phyloP scores from a whole-genome alignment of 805 yeast genomes.

The Saccharomycopsis guyanensis region DNA sequence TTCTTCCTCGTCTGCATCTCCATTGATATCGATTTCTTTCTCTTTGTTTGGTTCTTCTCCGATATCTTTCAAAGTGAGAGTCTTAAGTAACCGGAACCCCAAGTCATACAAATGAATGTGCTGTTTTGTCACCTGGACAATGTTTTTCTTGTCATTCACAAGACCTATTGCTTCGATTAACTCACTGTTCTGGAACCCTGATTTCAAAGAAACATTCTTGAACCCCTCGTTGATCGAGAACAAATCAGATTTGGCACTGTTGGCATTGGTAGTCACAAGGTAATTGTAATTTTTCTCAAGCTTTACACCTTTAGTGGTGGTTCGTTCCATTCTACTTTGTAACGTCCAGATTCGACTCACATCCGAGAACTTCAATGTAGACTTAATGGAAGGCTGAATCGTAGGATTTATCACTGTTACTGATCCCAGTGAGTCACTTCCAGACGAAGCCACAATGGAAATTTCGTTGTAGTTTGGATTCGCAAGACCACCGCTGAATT shows the following conservation, averaged over 20 bases:
- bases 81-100: conserved; percentile 36
- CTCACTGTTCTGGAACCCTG: conserved; percentile 18
- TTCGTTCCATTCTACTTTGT: conserved; percentile 5
- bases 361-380: conserved; percentile 64
- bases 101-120: conserved; percentile 57
- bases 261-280: conserved; percentile 64
- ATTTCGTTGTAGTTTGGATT: conserved; percentile 63
- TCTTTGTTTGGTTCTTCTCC: conserved; percentile 9
- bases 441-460: conserved; percentile 64
- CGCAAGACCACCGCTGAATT: conserved; percentile 49
- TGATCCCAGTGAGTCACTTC: conserved; percentile 47
- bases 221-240: conserved; percentile 45
- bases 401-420: conserved; percentile 60
- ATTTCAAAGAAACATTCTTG: conserved; percentile 8
- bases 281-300: conserved; percentile 41
- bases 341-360: conserved; percentile 74
- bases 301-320: conserved; percentile 24
- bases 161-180: conserved; percentile 34
- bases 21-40: conserved; percentile 20
- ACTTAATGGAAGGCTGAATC: conserved; percentile 57
- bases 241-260: conserved; percentile 57
- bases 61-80: conserved; percentile 15
- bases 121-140: conserved; percentile 68
- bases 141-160: conserved; percentile 43
- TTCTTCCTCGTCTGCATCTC: conserved; percentile 16